Percentiles rank a stretch among this genome's conserved stretches.
Evolutionary conservation across 345 rosid genomes (phyloP).

Genomic region (Angophora floribunda): DNA sequence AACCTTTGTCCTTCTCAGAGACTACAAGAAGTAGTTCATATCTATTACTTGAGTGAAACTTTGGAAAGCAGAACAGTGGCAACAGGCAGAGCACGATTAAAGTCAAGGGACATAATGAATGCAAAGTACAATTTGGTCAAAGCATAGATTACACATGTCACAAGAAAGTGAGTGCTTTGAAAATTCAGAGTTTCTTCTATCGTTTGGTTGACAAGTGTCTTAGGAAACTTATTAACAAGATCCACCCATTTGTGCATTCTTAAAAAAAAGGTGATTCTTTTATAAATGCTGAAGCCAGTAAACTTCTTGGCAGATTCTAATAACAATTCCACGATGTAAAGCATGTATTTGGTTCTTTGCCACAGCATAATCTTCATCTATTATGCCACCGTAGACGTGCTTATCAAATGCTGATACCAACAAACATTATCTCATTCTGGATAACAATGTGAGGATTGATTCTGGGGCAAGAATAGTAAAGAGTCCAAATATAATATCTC

Average conservation of each 20-base stretch:
- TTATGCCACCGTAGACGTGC: not conserved
- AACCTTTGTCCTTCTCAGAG: constrained; percentile 61
- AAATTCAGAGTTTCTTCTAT: not conserved
- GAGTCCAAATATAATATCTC: not conserved
- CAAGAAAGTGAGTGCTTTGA: not conserved
- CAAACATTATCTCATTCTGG: not conserved
- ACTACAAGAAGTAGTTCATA: constrained; percentile 18
- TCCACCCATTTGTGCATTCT: not conserved
- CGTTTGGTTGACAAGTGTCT: not conserved
- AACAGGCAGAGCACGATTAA: not conserved
- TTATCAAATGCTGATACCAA: not conserved
- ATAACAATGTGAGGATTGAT: not conserved
- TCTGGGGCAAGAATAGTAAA: not conserved
- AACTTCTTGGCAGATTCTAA: not conserved
- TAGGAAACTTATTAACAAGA: not conserved
- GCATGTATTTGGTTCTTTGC: not conserved
- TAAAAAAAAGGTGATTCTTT: not conserved
- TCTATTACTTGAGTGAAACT: not conserved
- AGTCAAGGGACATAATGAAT: not conserved
- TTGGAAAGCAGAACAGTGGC: not conserved
- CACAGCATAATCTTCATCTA: not conserved
- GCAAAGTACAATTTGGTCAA: not conserved
- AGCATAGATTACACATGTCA: not conserved
- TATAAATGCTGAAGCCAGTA: not conserved
- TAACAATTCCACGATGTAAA: not conserved